Conservation (phyloP, 768 basidiomycete genomes). For the Termitomyces titanicus region DNA sequence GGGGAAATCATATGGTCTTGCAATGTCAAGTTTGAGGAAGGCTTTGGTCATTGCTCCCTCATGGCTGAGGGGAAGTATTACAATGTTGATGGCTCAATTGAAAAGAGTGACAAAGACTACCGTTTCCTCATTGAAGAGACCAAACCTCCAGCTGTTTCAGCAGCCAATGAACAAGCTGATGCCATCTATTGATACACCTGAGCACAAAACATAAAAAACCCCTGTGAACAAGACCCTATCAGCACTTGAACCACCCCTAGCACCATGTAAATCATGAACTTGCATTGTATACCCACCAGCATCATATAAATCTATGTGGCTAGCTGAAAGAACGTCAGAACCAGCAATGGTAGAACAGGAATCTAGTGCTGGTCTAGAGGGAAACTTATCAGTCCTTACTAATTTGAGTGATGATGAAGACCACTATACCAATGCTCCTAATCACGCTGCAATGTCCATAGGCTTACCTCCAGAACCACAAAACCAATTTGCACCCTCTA, state of each 20-base stretch:
- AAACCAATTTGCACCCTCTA: too few species aligned
- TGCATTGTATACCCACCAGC: not conserved
- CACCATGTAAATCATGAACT: not conserved
- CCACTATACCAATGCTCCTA: too few species aligned
- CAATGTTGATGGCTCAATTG: not conserved
- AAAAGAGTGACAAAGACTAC: not conserved
- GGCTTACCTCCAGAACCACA: too few species aligned
- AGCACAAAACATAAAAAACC: not conserved
- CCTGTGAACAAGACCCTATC: not conserved
- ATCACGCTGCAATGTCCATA: too few species aligned
- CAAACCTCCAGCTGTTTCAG: not conserved
- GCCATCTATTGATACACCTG: not conserved
- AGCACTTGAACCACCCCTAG: not conserved
- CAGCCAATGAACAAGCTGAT: too few species aligned
- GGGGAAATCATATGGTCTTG: not conserved
- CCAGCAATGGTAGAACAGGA: too few species aligned
- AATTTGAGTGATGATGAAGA: too few species aligned
- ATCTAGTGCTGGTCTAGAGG: too few species aligned
- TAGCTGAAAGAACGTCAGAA: too few species aligned
- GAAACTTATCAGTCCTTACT: too few species aligned
- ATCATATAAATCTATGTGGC: too few species aligned
- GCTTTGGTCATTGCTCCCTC: not conserved
- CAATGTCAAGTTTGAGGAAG: not conserved
- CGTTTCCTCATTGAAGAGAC: not conserved
- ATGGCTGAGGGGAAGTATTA: not conserved